Evolutionary conservation across 208 protist species (phyloP).

Genomic region (Leishmania turanica): DNA sequence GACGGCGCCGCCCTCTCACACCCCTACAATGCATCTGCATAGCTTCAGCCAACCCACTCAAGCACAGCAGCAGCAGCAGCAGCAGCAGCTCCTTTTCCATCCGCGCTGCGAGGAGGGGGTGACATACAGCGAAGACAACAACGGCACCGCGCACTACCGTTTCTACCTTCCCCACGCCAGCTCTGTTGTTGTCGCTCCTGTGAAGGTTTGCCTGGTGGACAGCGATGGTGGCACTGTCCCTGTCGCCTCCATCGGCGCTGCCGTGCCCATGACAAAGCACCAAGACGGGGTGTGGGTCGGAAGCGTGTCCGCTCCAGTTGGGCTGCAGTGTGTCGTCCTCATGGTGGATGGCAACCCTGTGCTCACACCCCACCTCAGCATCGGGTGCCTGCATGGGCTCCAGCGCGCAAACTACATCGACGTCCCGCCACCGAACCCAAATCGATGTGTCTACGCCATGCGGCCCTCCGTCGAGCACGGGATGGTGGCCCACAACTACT

Average conservation of each 20-base stretch:
- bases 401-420: constrained; percentile 42
- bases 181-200: constrained; percentile 15
- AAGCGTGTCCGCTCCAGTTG: constrained; percentile 4
- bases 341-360: constrained; percentile 37
- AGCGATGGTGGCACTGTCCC: background rate
- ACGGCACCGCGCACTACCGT: constrained; percentile 27
- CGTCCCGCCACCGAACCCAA: constrained; percentile 22
- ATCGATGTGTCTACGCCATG: constrained; percentile 9
- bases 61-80: constrained; percentile 6
- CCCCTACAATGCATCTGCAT: background rate
- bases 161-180: constrained; percentile 24
- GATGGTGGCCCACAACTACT: constrained; percentile 27
- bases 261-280: background rate
- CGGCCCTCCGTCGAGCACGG: constrained; percentile 22
- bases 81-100: background rate
- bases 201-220: background rate
- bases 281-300: constrained; percentile 25
- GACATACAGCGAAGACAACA: constrained; percentile 10
- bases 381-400: constrained; percentile 22
- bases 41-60: background rate
- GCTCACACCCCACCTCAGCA: constrained; percentile 30
- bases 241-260: constrained; percentile 2
- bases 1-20: background rate
- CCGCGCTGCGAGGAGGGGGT: constrained; percentile 18
- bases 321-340: constrained; percentile 34